Percentiles rank a stretch among this genome's conserved stretches.
phyloP scores from a whole-genome alignment of 2,329 filamentous ascomycete species.

The Exophiala alcalophila region DNA sequence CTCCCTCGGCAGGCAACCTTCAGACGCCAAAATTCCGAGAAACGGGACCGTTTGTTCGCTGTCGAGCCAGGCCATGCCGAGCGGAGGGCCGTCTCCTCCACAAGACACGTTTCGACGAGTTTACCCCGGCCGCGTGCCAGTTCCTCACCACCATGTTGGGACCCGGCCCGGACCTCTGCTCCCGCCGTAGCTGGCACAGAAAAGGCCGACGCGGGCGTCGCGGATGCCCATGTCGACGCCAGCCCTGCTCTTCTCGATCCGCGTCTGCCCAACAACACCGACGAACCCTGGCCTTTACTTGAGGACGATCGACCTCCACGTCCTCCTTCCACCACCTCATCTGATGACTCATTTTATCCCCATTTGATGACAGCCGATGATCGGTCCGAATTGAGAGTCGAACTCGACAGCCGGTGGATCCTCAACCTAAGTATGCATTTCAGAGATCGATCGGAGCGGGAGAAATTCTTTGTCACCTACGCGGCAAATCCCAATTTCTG shows the following conservation, averaged over 20 bases:
- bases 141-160: constrained; percentile 41
- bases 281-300: constrained; percentile 22
- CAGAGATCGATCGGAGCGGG: constrained; percentile 82
- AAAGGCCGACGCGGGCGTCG: constrained; percentile 14
- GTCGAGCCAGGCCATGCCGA: constrained; percentile 62
- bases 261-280: constrained; percentile 23
- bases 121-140: constrained; percentile 42
- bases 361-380: constrained; percentile 36
- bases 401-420: constrained; percentile 88
- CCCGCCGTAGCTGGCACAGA: constrained; percentile 34
- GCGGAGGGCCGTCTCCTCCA: constrained; percentile 68
- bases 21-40: constrained; percentile 78
- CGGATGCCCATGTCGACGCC: constrained; percentile 6
- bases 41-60: constrained; percentile 68
- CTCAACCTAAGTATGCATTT: constrained; percentile 98
- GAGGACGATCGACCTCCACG: constrained; percentile 32
- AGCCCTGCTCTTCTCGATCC: constrained; percentile 15
- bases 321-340: constrained; percentile 48
- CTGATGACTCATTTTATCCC: constrained; percentile 25
- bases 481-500: constrained; percentile 75
- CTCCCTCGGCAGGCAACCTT: constrained; percentile 76
- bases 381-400: constrained; percentile 61
- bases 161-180: constrained; percentile 38
- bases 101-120: constrained; percentile 22
- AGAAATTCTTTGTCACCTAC: constrained; percentile 98